Evolutionary conservation across 2,329 filamentous ascomycete genomes (phyloP).

Genomic region (Colletotrichum melonis): DNA sequence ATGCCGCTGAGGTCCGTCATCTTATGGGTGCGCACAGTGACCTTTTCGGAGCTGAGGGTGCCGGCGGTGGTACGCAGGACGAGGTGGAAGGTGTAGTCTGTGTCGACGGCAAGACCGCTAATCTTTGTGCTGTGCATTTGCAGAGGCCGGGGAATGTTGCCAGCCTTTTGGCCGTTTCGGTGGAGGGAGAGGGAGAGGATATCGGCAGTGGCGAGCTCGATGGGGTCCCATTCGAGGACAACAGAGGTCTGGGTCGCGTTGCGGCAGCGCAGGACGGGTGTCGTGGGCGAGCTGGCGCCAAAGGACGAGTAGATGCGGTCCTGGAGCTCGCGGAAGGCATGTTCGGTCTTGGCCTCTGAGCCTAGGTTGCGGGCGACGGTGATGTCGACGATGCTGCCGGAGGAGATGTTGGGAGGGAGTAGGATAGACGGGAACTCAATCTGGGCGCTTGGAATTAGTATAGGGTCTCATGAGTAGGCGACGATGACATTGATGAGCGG

Average conservation of each 20-base stretch:
- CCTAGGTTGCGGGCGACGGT: slow-evolving; percentile 87
- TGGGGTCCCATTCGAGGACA: slow-evolving; percentile 97
- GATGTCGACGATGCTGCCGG: slow-evolving; percentile 97
- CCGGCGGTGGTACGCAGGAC: slow-evolving; percentile 92
- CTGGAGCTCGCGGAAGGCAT: slow-evolving; percentile 87
- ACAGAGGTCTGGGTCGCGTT: slow-evolving; percentile 99
- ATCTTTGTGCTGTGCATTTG: slow-evolving; percentile 97
- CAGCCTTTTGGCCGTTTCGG: slow-evolving; percentile 96
- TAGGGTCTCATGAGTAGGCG: background rate
- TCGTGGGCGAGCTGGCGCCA: slow-evolving; percentile 79
- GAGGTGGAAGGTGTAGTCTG: slow-evolving; percentile 94
- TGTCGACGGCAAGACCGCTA: slow-evolving; percentile 93
- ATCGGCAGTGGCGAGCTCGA: slow-evolving; percentile 91
- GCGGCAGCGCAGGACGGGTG: slow-evolving; percentile 87
- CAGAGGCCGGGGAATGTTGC: slow-evolving; percentile 88
- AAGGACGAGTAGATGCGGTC: slow-evolving; percentile 88
- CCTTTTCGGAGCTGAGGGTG: slow-evolving; percentile 84
- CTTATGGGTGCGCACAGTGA: slow-evolving; percentile 92
- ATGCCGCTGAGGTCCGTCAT: slow-evolving; percentile 98
- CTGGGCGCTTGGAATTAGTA: slow-evolving; percentile 59
- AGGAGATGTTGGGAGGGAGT: slow-evolving; percentile 92
- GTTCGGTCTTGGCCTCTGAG: slow-evolving; percentile 80
- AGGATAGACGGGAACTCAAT: slow-evolving; percentile 99
- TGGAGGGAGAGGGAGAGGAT: slow-evolving; percentile 90
- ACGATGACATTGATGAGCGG: slow-evolving; percentile 38